phyloP scores from a whole-genome alignment of 306 rosid genomes.

The Carpinus viminea region DNA sequence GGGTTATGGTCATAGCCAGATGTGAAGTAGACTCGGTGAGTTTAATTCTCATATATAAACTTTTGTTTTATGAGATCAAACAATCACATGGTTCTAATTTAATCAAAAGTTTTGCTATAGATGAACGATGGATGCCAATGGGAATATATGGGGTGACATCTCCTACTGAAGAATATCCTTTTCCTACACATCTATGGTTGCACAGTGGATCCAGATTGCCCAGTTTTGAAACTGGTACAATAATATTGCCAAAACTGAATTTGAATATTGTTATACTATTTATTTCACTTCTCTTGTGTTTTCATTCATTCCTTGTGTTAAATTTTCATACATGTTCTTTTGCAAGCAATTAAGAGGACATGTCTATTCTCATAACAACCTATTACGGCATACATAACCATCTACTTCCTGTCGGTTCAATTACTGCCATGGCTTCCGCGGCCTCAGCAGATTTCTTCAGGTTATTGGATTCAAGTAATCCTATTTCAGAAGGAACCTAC shows the following conservation, averaged over 20 bases:
- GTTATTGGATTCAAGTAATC: too few species aligned
- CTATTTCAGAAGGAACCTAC: constrained; percentile 27
- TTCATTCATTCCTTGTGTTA: neutral
- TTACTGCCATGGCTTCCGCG: constrained; percentile 84
- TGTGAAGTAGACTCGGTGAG: constrained; percentile 86
- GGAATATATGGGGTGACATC: constrained; percentile 16
- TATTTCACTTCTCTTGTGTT: too few species aligned
- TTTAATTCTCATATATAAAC: neutral
- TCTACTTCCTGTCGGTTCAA: constrained; percentile 90
- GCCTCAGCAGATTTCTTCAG: too few species aligned
- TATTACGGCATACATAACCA: constrained; percentile 96
- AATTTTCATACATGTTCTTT: neutral
- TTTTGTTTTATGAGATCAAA: neutral
- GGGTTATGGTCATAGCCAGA: constrained; percentile 92
- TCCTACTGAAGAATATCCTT: too few species aligned
- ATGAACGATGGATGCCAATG: constrained; percentile 11
- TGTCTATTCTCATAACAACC: constrained; percentile 89
- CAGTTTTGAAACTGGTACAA: constrained; percentile 66
- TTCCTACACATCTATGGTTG: constrained; percentile 65
- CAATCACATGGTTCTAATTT: too few species aligned
- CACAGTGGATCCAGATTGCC: constrained; percentile 76
- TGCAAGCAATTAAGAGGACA: constrained; percentile 68
- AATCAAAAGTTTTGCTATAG: too few species aligned
- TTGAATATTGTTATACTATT: too few species aligned
- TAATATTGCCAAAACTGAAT: neutral